Percentiles rank a stretch among this genome's conserved stretches.
Evolutionary conservation across 2,329 filamentous ascomycete genomes (phyloP).

Genomic region (Fusarium zealandicum): DNA sequence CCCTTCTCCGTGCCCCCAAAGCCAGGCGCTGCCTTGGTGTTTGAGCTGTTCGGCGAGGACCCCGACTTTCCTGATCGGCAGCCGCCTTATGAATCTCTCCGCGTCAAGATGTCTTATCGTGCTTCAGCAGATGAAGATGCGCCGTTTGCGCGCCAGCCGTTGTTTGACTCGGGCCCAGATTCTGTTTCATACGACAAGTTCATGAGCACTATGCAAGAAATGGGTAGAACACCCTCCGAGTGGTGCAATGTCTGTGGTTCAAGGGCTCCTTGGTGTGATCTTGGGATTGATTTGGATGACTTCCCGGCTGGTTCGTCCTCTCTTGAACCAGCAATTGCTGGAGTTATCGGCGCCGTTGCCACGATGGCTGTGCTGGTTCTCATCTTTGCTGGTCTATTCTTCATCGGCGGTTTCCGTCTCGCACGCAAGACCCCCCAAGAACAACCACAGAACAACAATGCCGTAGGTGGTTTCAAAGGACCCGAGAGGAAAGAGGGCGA

Average conservation of each 20-base stretch:
- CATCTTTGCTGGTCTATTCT: conserved; percentile 43
- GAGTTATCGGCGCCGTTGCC: conserved; percentile 55
- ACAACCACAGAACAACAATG: background rate
- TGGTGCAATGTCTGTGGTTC: conserved; percentile 57
- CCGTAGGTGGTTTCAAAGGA: conserved; percentile 53
- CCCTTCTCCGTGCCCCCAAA: conserved; percentile 57
- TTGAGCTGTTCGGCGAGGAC: conserved; percentile 64
- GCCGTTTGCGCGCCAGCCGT: conserved; percentile 47
- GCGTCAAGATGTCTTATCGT: conserved; percentile 65
- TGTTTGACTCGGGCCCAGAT: conserved; percentile 51
- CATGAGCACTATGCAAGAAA: conserved; percentile 44
- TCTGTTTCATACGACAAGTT: conserved; percentile 52
- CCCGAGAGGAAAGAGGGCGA: conserved; percentile 55
- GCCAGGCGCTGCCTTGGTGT: conserved; percentile 77
- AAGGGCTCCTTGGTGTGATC: conserved; percentile 50
- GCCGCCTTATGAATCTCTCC: conserved; percentile 51
- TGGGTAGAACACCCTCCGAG: conserved; percentile 45
- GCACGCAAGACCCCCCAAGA: conserved; percentile 25
- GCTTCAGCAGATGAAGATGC: conserved; percentile 52
- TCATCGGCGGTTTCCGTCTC: conserved; percentile 47
- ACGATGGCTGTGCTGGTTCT: conserved; percentile 48
- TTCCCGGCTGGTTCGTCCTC: background rate
- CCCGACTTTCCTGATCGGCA: conserved; percentile 23
- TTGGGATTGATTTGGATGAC: background rate
- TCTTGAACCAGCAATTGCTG: conserved; percentile 51